phyloP scores from a whole-genome alignment of 23 red algal genomes.

The Chondrus crispus region DNA sequence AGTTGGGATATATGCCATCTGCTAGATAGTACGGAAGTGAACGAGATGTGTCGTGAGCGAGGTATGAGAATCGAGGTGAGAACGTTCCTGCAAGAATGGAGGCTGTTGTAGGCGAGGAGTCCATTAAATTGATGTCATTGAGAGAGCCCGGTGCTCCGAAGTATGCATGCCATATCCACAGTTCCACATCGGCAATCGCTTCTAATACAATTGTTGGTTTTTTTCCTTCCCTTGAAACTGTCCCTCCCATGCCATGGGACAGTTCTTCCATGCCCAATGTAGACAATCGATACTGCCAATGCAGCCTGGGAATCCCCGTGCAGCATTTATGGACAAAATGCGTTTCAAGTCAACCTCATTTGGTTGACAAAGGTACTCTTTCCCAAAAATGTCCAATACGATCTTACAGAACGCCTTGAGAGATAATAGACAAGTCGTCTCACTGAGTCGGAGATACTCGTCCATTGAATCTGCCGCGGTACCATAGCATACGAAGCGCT shows the following conservation, averaged over 20 bases:
- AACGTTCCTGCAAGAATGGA: neutral
- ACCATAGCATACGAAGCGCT: conserved; percentile 13
- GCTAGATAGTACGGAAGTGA: conserved; percentile 41
- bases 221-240: neutral
- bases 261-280: neutral
- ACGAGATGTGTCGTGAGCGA: neutral
- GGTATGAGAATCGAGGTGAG: neutral
- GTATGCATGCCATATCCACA: conserved; percentile 29
- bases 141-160: neutral
- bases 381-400: neutral
- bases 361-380: neutral
- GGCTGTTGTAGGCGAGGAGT: neutral
- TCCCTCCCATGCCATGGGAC: neutral
- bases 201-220: conserved; percentile 19
- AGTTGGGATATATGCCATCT: conserved; percentile 32
- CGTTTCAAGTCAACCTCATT: neutral
- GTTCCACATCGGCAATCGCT: neutral
- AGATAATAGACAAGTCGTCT: neutral
- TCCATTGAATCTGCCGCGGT: neutral
- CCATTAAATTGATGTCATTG: conserved; percentile 35
- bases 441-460: neutral
- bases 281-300: neutral
- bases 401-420: neutral
- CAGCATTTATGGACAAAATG: neutral
- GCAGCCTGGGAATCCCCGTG: neutral